phyloP scores from a whole-genome alignment of 257 asterid species.

The Phtheirospermum japonicum region DNA sequence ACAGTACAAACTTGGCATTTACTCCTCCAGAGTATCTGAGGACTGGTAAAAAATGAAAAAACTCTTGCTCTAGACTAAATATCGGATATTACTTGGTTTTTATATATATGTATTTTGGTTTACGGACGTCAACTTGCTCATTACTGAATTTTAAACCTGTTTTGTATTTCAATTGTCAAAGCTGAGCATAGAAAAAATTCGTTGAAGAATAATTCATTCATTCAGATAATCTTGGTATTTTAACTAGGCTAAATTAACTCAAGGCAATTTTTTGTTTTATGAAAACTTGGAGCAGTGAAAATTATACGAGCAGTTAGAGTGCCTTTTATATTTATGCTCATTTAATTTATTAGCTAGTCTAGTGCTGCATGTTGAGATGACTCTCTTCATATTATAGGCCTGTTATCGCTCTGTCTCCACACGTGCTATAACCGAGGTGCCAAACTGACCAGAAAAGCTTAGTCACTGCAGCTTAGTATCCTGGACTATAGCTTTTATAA shows the following conservation, averaged over 20 bases:
- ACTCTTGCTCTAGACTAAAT: slow-evolving; percentile 19
- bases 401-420: not conserved
- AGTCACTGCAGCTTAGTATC: not conserved
- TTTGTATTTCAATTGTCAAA: not conserved
- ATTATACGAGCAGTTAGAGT: too few relatives aligned
- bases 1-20: slow-evolving; percentile 64
- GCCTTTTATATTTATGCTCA: not conserved
- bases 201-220: slow-evolving; percentile 2
- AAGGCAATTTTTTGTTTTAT: too few relatives aligned
- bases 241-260: too few relatives aligned
- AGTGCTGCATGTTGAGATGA: not conserved
- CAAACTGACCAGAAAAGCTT: not conserved
- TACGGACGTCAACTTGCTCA: not conserved
- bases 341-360: not conserved
- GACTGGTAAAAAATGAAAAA: slow-evolving; percentile 45
- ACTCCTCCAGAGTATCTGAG: slow-evolving; percentile 64
- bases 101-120: not conserved
- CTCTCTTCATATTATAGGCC: not conserved
- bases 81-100: not conserved
- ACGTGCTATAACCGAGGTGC: not conserved
- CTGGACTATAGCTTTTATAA: too few relatives aligned
- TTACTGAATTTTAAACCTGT: not conserved
- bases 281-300: too few relatives aligned
- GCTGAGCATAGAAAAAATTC: not conserved
- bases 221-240: not conserved